Evolutionary conservation across 352 stramenopile genomes (phyloP), one percentile per base, ranked within the genome.

Genomic region (Hyaloperonospora arabidopsidis): DNA sequence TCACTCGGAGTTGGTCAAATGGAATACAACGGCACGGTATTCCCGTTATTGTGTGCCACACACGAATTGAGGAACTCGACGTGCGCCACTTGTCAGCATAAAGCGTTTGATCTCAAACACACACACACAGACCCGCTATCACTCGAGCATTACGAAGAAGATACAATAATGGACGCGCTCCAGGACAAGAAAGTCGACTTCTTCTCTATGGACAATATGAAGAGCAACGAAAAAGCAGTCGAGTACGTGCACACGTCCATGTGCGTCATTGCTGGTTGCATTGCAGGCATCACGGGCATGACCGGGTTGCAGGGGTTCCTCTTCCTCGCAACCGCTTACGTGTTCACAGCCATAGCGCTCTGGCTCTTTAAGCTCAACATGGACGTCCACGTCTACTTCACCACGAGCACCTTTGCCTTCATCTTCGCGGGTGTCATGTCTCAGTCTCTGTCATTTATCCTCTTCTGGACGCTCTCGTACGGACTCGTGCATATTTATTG

Each of bases 401-500:
- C 89, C 68, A 80, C 76, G 39, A 88, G 66, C 57, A 61, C 67
- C 28, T 49, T 79, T 5, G 64, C 63, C 44, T 92, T 92, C 57
- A 63, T 92, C 63, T 86, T 93, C 45, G 54, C 69, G 19, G 78
- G 80, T 45, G 65, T 91, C 45, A 77, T 87, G 47, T 78, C 74
- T 13, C 82, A 94, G 52, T 61, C 78, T 48, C 74, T 92, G 41
- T 92, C 81, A 38, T 93, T 90, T 63, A 87, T 94, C 57, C 76
- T 94, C 59, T 94, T 94, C 58, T 94, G 84, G 84, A 94, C 84
- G 62, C 79, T 94, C 39, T 72, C 74, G 43, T 94, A 94, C 66
- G 84, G 79, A 45, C 67, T 94, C 53, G 82, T 94, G 60, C 80
- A 94, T 86, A 90, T 94, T 84, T 94, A 94, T 87, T 94, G 63